phyloP scores from a whole-genome alignment of 352 stramenopile species.

The Pythium plurisporium region DNA sequence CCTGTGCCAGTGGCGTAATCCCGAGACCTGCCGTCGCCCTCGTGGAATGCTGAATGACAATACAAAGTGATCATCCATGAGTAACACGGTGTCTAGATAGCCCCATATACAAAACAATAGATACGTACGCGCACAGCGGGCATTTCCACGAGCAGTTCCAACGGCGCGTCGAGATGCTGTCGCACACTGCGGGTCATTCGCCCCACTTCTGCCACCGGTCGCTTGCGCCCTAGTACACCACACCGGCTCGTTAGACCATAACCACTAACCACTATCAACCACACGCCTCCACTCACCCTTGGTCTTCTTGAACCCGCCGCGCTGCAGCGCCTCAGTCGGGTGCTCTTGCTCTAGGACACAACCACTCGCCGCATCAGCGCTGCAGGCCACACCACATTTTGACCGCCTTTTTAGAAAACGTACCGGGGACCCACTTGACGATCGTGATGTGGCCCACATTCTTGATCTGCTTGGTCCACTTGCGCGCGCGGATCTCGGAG shows the following conservation, averaged over 20 bases:
- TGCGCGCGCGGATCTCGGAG: slow-evolving; percentile 62
- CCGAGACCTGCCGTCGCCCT: not conserved
- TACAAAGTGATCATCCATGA: not conserved
- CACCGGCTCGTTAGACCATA: no score
- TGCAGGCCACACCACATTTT: no score
- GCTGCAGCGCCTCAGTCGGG: slow-evolving; percentile 61
- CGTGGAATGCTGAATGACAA: slow-evolving; percentile 4
- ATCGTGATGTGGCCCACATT: slow-evolving; percentile 69
- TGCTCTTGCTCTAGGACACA: slow-evolving; percentile 30
- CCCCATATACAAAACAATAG: not conserved
- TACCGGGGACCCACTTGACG: slow-evolving; percentile 71
- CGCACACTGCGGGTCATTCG: slow-evolving; percentile 78
- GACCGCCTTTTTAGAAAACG: not conserved
- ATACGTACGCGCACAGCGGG: slow-evolving; percentile 36
- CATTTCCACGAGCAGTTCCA: slow-evolving; percentile 67
- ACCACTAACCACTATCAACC: no score
- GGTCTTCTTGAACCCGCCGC: slow-evolving; percentile 61
- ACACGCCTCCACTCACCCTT: no score
- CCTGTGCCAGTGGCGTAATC: not conserved
- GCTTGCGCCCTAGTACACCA: slow-evolving; percentile 49
- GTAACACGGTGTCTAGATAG: no score
- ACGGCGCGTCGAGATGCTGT: slow-evolving; percentile 65
- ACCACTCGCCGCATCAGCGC: no score
- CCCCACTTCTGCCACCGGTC: slow-evolving; percentile 43
- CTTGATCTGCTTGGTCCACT: slow-evolving; percentile 68